A percentile compares a stretch with the other conserved stretches of the same genome.
Evolutionary conservation across 2,329 filamentous ascomycete genomes (phyloP).

Genomic region (Fusarium pseudoanthophilum): DNA sequence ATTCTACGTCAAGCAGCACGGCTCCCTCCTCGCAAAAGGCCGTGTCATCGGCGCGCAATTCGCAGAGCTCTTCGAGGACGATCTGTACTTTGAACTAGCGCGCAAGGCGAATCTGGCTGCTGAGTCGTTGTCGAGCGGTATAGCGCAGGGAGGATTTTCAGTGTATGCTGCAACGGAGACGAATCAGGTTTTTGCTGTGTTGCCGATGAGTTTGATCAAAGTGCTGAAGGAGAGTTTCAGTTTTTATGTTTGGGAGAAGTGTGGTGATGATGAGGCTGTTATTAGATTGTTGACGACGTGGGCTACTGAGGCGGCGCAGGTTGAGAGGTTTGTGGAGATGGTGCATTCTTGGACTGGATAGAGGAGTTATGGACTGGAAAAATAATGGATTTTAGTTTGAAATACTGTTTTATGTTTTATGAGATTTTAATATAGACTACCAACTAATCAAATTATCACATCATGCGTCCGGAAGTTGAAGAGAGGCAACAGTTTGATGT

Average conservation of each 20-base stretch:
- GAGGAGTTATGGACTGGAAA: no score
- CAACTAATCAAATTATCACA: not conserved
- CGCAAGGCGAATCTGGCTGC: slow-evolving; percentile 57
- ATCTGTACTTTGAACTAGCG: slow-evolving; percentile 60
- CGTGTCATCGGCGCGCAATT: slow-evolving; percentile 62
- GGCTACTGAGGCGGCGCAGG: slow-evolving; percentile 57
- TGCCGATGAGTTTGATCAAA: slow-evolving; percentile 53
- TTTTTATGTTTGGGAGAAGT: slow-evolving; percentile 61
- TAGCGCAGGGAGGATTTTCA: slow-evolving; percentile 54
- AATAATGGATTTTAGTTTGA: accelerated
- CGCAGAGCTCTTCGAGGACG: slow-evolving; percentile 57
- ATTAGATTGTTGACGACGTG: slow-evolving; percentile 61
- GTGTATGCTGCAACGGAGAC: slow-evolving; percentile 59
- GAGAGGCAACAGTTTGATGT: not conserved
- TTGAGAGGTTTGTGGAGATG: slow-evolving; percentile 51
- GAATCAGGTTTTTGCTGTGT: slow-evolving; percentile 61
- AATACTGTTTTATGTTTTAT: not conserved
- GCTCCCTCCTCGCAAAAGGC: slow-evolving; percentile 61
- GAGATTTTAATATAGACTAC: not conserved
- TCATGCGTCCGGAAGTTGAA: not conserved
- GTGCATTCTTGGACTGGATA: slow-evolving; percentile 28
- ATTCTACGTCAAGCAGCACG: slow-evolving; percentile 64
- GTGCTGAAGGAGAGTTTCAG: slow-evolving; percentile 55
- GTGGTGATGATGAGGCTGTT: slow-evolving; percentile 52
- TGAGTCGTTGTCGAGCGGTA: slow-evolving; percentile 55